Base-by-base conservation (phyloP, 2,329 filamentous ascomycete genomes). In the Calonectria fujianensis region DNA sequence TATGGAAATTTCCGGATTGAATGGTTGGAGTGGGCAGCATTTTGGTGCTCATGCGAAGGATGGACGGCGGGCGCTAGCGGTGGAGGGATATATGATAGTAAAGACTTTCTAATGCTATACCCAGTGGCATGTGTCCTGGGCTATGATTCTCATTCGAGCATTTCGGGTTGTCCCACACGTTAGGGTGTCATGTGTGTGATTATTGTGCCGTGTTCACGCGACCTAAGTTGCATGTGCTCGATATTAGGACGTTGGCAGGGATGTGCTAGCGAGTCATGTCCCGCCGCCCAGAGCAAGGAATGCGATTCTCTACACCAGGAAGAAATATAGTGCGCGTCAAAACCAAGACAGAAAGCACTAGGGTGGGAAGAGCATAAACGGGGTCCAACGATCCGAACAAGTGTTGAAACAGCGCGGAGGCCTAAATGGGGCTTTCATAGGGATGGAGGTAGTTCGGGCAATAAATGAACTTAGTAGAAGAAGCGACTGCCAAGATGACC, bases 81-180 rank as follows among this genome's bases (percentile, higher is more conserved):
- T 70, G 69, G 67, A 63, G 48, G 39, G 54, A 72, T 64, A 76
- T 79, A 76, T 74, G 75, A 81, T 77, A 80, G 76, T 81, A 80
- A 74, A 78, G 76, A 74, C 77, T 77, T 80, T 73, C 66, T 78
- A 80, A 80, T 80, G 74, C 73, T 78, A 80, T 69, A 77, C 70
- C 79, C 78, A 68, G 79, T 61, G 73, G 69, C 69, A 48, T 70
- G 71, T 67, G 70, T 72, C 79, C 78, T 76, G 77, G 61, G 77
- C 39, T 80, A 80, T 74, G 78, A 80, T 80, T 81, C 79, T 79
- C 57, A 54, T 72, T 63, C 57, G 35, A 63, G 57, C 5, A 24
- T 29, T 29, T 61, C 41, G n/a, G 13, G 8, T 3, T 29, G 37
- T 41, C 35, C 13, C 57, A 41, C 24, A 20, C 20, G 24, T 41